A percentile compares a stretch with the other conserved stretches of the same genome.
phyloP scores from a whole-genome alignment of 2,329 filamentous ascomycete genomes.

The Diaporthe helianthi region DNA sequence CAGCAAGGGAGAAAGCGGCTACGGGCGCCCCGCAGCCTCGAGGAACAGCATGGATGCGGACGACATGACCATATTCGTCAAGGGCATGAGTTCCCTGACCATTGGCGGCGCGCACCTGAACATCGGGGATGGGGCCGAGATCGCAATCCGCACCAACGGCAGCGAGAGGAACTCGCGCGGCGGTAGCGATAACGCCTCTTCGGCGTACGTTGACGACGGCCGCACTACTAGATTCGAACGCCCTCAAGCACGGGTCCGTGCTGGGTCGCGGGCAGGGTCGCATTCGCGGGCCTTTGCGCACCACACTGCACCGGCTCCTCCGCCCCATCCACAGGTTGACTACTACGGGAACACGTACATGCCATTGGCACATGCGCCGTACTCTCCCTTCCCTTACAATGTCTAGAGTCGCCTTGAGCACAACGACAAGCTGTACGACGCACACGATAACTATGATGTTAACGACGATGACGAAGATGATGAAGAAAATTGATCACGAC shows the following conservation, averaged over 20 bases:
- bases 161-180: conserved; percentile 52
- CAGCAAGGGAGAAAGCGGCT: conserved; percentile 70
- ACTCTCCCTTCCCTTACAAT: conserved; percentile 32
- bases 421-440: conserved; percentile 25
- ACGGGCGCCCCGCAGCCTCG: conserved; percentile 65
- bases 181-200: conserved; percentile 52
- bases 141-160: conserved; percentile 59
- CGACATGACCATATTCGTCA: conserved; percentile 68
- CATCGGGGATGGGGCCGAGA: conserved; percentile 65
- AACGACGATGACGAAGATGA: conserved; percentile 10
- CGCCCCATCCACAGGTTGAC: conserved; percentile 5
- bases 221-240: conserved; percentile 51
- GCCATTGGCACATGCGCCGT: conserved; percentile 33
- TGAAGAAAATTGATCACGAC: conserved; percentile 3
- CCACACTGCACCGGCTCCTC: conserved; percentile 1
- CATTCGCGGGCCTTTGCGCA: conserved; percentile 42
- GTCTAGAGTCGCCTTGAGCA: background rate
- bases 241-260: conserved; percentile 53
- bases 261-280: conserved; percentile 59
- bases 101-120: conserved; percentile 65
- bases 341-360: conserved; percentile 14
- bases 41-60: conserved; percentile 60
- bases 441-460: conserved; percentile 27
- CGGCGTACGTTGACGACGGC: conserved; percentile 53
- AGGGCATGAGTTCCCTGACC: conserved; percentile 61